These are phyloP conservation scores for Fusarium gaditjirri DNA, from an alignment of 2,329 filamentous ascomycete species.

Conservation along the genomic window DNA sequence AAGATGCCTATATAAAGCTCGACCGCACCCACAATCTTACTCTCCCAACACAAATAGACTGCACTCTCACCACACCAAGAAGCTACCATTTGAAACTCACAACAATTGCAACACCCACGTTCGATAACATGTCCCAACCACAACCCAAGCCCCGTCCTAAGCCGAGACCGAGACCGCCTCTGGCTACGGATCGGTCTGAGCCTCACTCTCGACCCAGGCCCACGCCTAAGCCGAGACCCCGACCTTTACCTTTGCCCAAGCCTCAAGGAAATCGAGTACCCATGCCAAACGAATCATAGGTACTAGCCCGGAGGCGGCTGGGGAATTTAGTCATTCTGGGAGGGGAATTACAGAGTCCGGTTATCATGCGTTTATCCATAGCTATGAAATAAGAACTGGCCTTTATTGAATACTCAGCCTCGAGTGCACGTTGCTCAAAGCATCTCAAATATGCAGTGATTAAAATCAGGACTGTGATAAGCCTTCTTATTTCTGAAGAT, in stretches of 20 bases:
- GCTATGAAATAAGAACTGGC: background rate
- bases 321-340: fast-evolving
- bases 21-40: fast-evolving
- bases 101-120: fast-evolving
- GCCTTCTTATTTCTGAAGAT: too few species aligned
- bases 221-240: too few species aligned
- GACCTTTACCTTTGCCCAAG: too few species aligned
- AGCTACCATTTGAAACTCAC: fast-evolving
- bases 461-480: too few species aligned
- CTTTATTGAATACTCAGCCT: too few species aligned
- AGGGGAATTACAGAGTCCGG: fast-evolving
- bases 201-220: background rate
- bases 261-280: fast-evolving
- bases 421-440: too few species aligned
- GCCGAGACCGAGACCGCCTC: background rate
- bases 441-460: too few species aligned
- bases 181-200: background rate
- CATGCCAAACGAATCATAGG: fast-evolving
- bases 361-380: background rate
- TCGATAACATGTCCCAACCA: background rate
- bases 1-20: background rate
- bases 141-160: background rate
- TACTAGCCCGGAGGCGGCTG: fast-evolving
- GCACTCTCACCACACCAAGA: fast-evolving
- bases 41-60: fast-evolving